A percentile compares a stretch with the other conserved stretches of the same genome.
phyloP scores from a whole-genome alignment of 345 rosid genomes.

The Iberis pinnata region DNA sequence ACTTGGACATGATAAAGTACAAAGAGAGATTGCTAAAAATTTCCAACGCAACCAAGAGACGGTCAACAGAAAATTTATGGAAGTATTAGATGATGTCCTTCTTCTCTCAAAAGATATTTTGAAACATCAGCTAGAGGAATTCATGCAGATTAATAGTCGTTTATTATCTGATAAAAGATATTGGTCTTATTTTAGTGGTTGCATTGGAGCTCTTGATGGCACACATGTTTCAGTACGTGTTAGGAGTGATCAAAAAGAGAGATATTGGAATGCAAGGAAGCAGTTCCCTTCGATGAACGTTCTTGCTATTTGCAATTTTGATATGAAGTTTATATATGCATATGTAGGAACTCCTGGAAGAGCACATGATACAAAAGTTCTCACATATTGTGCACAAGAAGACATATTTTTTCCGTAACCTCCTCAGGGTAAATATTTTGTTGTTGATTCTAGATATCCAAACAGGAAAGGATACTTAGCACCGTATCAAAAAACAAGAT shows the following conservation, averaged over 20 bases:
- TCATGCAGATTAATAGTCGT: neutral
- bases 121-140: no score
- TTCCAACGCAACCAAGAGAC: no score
- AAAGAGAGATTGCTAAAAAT: no score
- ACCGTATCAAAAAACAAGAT: neutral
- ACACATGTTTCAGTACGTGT: neutral
- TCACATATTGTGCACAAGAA: neutral
- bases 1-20: no score
- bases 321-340: slow-evolving; percentile 3
- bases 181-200: slow-evolving; percentile 1
- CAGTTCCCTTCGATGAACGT: neutral
- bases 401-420: neutral
- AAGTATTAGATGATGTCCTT: no score
- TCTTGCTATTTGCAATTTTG: slow-evolving; percentile 6
- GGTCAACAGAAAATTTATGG: no score
- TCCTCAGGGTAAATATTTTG: neutral
- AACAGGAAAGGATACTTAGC: neutral
- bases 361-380: slow-evolving; percentile 12
- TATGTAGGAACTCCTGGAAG: neutral
- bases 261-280: slow-evolving; percentile 9
- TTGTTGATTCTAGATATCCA: slow-evolving; percentile 6
- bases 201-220: slow-evolving; percentile 4
- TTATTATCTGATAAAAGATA: neutral
- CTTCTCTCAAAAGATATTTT: no score
- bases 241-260: slow-evolving; percentile 1